These are phyloP conservation scores for Hermanozyma aechmeae DNA, from an alignment of 805 yeast species.

Conservation along the genomic window DNA sequence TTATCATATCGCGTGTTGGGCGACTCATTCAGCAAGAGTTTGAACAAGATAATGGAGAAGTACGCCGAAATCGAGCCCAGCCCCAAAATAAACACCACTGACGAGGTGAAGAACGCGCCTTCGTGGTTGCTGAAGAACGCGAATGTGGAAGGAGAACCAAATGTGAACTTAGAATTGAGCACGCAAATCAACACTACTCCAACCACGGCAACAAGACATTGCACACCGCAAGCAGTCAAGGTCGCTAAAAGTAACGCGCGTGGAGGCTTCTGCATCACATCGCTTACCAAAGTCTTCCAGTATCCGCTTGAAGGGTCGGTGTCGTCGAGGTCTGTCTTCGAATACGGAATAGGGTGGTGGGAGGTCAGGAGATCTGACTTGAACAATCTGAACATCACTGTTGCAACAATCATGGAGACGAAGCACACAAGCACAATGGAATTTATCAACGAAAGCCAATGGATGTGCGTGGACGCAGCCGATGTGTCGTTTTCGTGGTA, in stretches of 20 bases:
- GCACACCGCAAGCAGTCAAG: constrained; percentile 66
- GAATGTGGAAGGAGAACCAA: constrained; percentile 31
- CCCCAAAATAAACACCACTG: constrained; percentile 48
- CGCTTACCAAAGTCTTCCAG: constrained; percentile 48
- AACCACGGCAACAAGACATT: constrained; percentile 53
- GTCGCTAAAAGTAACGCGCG: constrained; percentile 42
- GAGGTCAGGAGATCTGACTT: constrained; percentile 42
- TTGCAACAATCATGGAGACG: constrained; percentile 55
- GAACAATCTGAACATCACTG: constrained; percentile 50
- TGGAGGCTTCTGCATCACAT: constrained; percentile 46
- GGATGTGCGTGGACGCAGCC: constrained; percentile 41
- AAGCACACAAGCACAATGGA: constrained; percentile 57
- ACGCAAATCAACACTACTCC: constrained; percentile 51
- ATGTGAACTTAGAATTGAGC: constrained; percentile 19
- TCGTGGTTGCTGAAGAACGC: constrained; percentile 56
- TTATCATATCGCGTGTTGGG: constrained; percentile 15
- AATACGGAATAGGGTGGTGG: no score
- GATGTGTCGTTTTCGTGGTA: constrained; percentile 50
- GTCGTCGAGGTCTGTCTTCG: no score
- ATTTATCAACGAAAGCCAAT: constrained; percentile 71
- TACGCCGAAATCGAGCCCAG: constrained; percentile 75
- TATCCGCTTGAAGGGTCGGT: no score
- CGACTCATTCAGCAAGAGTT: constrained; percentile 36
- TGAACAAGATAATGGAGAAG: constrained; percentile 55
- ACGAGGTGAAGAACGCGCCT: constrained; percentile 56